phyloP scores from a whole-genome alignment of 805 yeast species.

The Metschnikowia picachoensis region DNA sequence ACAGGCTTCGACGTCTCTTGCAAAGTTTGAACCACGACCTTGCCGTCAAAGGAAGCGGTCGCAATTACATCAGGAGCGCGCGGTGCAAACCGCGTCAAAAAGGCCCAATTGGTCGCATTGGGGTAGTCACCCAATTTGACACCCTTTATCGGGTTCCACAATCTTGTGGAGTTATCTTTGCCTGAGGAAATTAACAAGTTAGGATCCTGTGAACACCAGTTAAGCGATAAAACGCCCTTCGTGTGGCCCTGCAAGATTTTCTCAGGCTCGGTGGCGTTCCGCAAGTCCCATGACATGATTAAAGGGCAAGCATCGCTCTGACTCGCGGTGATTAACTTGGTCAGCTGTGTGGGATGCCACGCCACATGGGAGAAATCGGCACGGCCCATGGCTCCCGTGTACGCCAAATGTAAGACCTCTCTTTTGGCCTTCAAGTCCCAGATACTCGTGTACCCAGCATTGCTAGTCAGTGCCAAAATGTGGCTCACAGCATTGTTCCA shows the following conservation, averaged over 20 bases:
- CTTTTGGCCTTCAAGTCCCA: slow-evolving; percentile 90
- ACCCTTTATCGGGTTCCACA: slow-evolving; percentile 88
- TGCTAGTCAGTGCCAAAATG: slow-evolving; percentile 86
- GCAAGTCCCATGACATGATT: slow-evolving; percentile 87
- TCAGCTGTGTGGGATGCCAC: slow-evolving; percentile 92
- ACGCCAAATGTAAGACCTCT: slow-evolving; percentile 82
- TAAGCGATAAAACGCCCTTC: slow-evolving; percentile 84
- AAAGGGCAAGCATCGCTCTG: slow-evolving; percentile 77
- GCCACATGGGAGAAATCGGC: slow-evolving; percentile 77
- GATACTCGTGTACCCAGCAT: slow-evolving; percentile 80
- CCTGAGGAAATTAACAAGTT: slow-evolving; percentile 82
- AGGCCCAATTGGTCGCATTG: slow-evolving; percentile 89
- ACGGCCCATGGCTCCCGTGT: slow-evolving; percentile 54
- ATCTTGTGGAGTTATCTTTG: slow-evolving; percentile 77
- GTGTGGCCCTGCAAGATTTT: slow-evolving; percentile 70
- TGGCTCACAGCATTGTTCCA: slow-evolving; percentile 86
- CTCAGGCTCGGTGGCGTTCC: slow-evolving; percentile 92
- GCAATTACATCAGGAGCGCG: slow-evolving; percentile 86
- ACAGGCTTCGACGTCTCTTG: slow-evolving; percentile 77
- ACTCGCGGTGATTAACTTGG: slow-evolving; percentile 84
- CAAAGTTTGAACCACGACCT: slow-evolving; percentile 72
- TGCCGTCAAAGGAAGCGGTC: slow-evolving; percentile 83
- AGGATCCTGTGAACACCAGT: slow-evolving; percentile 89
- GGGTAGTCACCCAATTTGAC: slow-evolving; percentile 81
- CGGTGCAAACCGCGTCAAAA: slow-evolving; percentile 85